A percentile compares a stretch with the other conserved stretches of the same genome.
Evolutionary conservation across 306 rosid species (phyloP).

Genomic region (Biancaea sappan): DNA sequence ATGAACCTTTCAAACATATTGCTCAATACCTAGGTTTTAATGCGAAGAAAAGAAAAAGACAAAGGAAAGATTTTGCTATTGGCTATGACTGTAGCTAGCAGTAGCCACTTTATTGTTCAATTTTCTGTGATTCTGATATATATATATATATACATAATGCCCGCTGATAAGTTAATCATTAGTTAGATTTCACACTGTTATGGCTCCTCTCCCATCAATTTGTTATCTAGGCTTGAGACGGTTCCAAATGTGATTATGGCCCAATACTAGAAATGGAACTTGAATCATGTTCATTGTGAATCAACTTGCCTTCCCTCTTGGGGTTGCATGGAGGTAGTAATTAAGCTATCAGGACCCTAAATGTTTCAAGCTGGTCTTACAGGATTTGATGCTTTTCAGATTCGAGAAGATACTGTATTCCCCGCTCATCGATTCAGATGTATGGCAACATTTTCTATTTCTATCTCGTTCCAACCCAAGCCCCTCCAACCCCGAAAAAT

Average conservation of each 20-base stretch:
- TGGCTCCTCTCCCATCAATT: too few relatives aligned
- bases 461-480: not conserved
- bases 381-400: slow-evolving; percentile 11
- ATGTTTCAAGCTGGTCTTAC: not conserved
- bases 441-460: slow-evolving; percentile 5
- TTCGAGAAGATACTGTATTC: too few relatives aligned
- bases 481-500: slow-evolving; percentile 8
- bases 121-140: slow-evolving; percentile 30
- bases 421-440: slow-evolving; percentile 28
- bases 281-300: slow-evolving; percentile 6
- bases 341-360: not conserved
- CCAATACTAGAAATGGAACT: too few relatives aligned
- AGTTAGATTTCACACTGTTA: too few relatives aligned
- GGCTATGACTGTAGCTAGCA: slow-evolving; percentile 34
- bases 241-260: slow-evolving; percentile 24
- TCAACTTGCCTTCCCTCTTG: not conserved
- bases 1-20: slow-evolving; percentile 31
- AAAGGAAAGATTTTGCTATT: not conserved
- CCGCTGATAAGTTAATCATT: slow-evolving; percentile 24
- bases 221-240: too few relatives aligned
- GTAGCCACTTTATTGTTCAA: slow-evolving; percentile 9
- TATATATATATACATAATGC: too few relatives aligned
- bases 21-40: not conserved
- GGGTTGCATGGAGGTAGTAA: not conserved
- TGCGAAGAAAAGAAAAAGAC: not conserved